Evolutionary conservation across 2,329 filamentous ascomycete species (phyloP).

Genomic region (Claviceps fusiformis): DNA sequence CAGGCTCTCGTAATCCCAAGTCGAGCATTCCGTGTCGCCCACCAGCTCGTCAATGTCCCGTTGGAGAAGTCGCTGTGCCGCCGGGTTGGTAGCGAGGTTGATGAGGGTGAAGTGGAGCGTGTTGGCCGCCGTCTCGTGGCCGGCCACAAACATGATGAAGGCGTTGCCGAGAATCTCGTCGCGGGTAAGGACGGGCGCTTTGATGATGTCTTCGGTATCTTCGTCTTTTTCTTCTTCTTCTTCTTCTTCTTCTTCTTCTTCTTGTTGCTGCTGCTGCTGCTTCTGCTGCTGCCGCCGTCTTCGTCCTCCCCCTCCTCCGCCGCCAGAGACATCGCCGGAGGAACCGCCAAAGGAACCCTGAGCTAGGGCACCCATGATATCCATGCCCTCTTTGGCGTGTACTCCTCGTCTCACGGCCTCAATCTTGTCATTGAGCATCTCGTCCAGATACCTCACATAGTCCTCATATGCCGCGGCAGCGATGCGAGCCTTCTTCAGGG

Average conservation of each 20-base stretch:
- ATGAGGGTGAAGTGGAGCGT: conserved; percentile 58
- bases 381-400: conserved; percentile 32
- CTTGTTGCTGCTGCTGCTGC: conserved; percentile 4
- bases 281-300: conserved; percentile 19
- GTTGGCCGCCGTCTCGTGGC: conserved; percentile 71
- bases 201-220: conserved; percentile 9
- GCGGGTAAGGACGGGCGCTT: conserved; percentile 33
- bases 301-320: not conserved
- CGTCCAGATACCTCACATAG: conserved; percentile 56
- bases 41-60: conserved; percentile 55
- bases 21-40: conserved; percentile 38
- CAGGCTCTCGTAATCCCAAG: conserved; percentile 59
- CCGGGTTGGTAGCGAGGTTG: conserved; percentile 51
- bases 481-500: conserved; percentile 35
- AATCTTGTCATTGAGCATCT: conserved; percentile 50
- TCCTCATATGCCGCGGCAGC: conserved; percentile 45
- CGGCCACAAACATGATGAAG: conserved; percentile 55
- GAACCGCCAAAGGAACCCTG: conserved; percentile 1
- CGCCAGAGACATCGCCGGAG: not conserved
- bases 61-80: conserved; percentile 52
- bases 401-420: conserved; percentile 24
- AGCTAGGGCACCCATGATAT: conserved; percentile 35
- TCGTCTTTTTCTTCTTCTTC: conserved; percentile 17
- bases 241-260: conserved; percentile 17
- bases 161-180: conserved; percentile 61